Percentiles rank a stretch among this genome's conserved stretches.
Evolutionary conservation across 1,284 basidiomycete genomes (phyloP).

Genomic region (Vanrija pseudolonga): DNA sequence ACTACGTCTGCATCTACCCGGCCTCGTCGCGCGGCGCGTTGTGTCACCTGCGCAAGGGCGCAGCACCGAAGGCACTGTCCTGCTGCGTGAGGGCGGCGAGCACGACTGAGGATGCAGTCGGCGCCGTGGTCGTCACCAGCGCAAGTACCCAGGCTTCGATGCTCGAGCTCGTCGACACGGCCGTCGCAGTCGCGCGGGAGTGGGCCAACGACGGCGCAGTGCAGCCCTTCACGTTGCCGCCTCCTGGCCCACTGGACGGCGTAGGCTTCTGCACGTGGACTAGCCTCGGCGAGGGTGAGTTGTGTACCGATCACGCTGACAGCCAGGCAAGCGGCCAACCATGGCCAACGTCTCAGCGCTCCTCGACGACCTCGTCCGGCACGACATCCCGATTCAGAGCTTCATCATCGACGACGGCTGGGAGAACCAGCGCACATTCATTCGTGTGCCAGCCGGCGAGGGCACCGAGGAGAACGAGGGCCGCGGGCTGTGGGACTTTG

Average conservation of each 20-base stretch:
- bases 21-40: slow-evolving; percentile 2
- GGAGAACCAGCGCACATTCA: slow-evolving; percentile 23
- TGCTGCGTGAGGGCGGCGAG: not conserved
- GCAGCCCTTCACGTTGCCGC: not conserved
- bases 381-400: slow-evolving; percentile 23
- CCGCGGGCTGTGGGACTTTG: slow-evolving; percentile 12
- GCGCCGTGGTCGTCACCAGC: slow-evolving; percentile 1
- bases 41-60: not conserved
- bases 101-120: not conserved
- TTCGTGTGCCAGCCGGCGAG: not conserved
- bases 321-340: not conserved
- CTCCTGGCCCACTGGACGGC: slow-evolving; percentile 6
- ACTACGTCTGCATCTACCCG: slow-evolving; percentile 6
- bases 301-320: not conserved
- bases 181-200: not conserved
- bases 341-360: slow-evolving; percentile 4
- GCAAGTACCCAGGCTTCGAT: not conserved
- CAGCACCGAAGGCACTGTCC: not conserved
- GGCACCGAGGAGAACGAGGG: not conserved
- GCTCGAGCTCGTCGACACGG: not conserved
- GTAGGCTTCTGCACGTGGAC: slow-evolving; percentile 19
- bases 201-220: not conserved
- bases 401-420: slow-evolving; percentile 44
- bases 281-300: slow-evolving; percentile 10
- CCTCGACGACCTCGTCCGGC: slow-evolving; percentile 1